Conservation (phyloP, 805 yeast genomes). For the Ogataea pini region DNA sequence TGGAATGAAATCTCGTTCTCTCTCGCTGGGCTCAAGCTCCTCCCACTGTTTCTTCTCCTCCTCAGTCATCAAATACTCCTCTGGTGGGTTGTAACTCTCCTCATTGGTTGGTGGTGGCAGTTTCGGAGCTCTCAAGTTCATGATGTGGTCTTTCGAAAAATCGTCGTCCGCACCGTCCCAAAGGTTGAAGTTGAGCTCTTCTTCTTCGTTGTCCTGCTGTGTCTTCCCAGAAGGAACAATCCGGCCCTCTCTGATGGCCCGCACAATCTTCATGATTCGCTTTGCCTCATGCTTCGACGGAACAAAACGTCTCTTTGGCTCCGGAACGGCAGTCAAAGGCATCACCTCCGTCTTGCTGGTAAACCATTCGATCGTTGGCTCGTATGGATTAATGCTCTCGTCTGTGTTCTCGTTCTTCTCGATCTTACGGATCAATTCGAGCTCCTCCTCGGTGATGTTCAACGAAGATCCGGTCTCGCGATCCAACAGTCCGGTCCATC, state of each 20-base stretch:
- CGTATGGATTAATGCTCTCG: constrained; percentile 81
- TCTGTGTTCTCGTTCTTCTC: constrained; percentile 84
- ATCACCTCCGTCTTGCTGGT: constrained; percentile 78
- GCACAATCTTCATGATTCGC: constrained; percentile 92
- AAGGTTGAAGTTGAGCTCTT: constrained; percentile 63
- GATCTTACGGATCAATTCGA: constrained; percentile 82
- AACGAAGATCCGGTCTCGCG: constrained; percentile 82
- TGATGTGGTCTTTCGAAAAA: constrained; percentile 69
- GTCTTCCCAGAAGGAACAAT: constrained; percentile 73
- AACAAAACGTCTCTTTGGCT: constrained; percentile 94
- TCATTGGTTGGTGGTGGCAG: constrained; percentile 95
- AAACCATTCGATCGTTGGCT: constrained; percentile 95
- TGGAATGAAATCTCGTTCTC: constrained; percentile 79
- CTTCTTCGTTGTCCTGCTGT: constrained; percentile 51
- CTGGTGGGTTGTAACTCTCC: constrained; percentile 97
- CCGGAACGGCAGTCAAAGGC: constrained; percentile 94
- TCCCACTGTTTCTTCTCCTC: constrained; percentile 78
- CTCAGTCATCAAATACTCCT: constrained; percentile 78
- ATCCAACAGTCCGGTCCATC: constrained; percentile 97
- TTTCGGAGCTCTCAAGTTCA: constrained; percentile 95
- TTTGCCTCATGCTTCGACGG: constrained; percentile 98
- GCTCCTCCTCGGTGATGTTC: constrained; percentile 82
- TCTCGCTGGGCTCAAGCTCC: constrained; percentile 67
- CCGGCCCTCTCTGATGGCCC: constrained; percentile 95
- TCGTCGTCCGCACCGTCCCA: constrained; percentile 75